A percentile compares a stretch with the other conserved stretches of the same genome.
These are phyloP conservation scores for Talaromyces stipitatus DNA, from an alignment of 495 filamentous ascomycete genomes.

Conservation along the genomic window DNA sequence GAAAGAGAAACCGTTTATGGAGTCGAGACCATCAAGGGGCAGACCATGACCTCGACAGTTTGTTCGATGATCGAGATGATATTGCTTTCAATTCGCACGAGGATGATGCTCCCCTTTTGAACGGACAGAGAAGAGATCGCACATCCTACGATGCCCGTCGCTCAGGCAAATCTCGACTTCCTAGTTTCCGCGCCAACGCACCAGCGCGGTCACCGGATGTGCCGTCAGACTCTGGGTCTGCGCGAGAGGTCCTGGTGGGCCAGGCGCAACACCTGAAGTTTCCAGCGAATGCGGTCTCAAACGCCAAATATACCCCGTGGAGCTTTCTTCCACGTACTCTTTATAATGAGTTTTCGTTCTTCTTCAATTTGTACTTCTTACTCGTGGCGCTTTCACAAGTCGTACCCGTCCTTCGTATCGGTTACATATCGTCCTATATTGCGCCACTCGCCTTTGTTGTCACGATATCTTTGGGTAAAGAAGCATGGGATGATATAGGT, in stretches of 20 bases:
- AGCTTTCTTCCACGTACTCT: conserved; percentile 90
- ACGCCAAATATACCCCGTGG: conserved; percentile 96
- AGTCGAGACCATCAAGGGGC: conserved; percentile 26
- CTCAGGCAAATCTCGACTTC: conserved; percentile 19
- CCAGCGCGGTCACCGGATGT: background rate
- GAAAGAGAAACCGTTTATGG: conserved; percentile 56
- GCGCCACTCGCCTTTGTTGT: conserved; percentile 90
- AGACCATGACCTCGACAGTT: conserved; percentile 48
- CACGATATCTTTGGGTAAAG: conserved; percentile 85
- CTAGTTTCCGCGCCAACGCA: conserved; percentile 22
- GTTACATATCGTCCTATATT: conserved; percentile 91
- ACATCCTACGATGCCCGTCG: conserved; percentile 24
- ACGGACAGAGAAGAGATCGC: conserved; percentile 15
- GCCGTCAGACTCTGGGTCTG: conserved; percentile 16
- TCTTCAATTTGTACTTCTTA: conserved; percentile 98
- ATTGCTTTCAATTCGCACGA: conserved; percentile 40
- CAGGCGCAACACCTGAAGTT: conserved; percentile 36
- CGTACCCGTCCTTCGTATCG: conserved; percentile 81
- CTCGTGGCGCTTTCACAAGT: conserved; percentile 91
- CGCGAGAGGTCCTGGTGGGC: conserved; percentile 36
- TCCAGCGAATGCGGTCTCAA: conserved; percentile 74
- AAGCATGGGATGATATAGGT: conserved; percentile 89
- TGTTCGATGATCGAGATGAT: conserved; percentile 45
- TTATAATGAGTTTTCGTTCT: conserved; percentile 99
- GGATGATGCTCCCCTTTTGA: conserved; percentile 57